Percentiles rank a stretch among this genome's conserved stretches.
Conservation (phyloP, 345 rosid species). For the Passiflora organensis region DNA sequence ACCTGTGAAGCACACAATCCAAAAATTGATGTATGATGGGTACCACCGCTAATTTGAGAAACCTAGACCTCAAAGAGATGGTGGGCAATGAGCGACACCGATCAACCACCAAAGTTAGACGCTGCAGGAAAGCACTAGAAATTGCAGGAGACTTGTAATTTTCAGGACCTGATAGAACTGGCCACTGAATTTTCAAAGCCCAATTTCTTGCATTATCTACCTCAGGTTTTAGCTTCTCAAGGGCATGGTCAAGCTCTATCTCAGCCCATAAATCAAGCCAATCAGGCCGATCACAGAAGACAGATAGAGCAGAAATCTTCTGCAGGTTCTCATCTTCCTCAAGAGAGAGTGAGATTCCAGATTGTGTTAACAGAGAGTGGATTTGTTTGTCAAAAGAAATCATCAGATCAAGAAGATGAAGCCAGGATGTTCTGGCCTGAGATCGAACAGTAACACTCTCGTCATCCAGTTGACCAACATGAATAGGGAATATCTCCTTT, state of each 20-base stretch:
- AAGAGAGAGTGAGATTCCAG: conserved; percentile 67
- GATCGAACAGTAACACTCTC: conserved; percentile 33
- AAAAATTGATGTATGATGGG: conserved; percentile 55
- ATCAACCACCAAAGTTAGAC: conserved; percentile 55
- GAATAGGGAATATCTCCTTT: conserved; percentile 64
- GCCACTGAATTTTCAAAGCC: conserved; percentile 62
- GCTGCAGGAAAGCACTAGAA: conserved; percentile 47
- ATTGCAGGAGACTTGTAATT: conserved; percentile 62
- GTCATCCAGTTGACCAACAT: conserved; percentile 56
- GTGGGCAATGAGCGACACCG: conserved; percentile 65
- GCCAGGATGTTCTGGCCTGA: conserved; percentile 71
- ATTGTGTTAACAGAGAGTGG: conserved; percentile 64
- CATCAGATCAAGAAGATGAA: conserved; percentile 87
- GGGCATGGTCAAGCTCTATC: conserved; percentile 60
- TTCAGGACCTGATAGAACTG: conserved; percentile 49
- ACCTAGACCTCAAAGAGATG: conserved; percentile 55
- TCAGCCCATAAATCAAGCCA: conserved; percentile 94
- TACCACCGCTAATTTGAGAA: conserved; percentile 59
- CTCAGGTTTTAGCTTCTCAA: conserved; percentile 56
- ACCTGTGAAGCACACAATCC: conserved; percentile 61
- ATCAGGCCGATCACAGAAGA: conserved; percentile 85
- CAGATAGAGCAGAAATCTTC: conserved; percentile 71
- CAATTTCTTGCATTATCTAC: conserved; percentile 62
- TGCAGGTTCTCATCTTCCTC: conserved; percentile 59
- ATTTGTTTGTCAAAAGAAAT: conserved; percentile 74